Evolutionary conservation across 495 filamentous ascomycete species (phyloP).

Genomic region (Cryomyces antarcticus): DNA sequence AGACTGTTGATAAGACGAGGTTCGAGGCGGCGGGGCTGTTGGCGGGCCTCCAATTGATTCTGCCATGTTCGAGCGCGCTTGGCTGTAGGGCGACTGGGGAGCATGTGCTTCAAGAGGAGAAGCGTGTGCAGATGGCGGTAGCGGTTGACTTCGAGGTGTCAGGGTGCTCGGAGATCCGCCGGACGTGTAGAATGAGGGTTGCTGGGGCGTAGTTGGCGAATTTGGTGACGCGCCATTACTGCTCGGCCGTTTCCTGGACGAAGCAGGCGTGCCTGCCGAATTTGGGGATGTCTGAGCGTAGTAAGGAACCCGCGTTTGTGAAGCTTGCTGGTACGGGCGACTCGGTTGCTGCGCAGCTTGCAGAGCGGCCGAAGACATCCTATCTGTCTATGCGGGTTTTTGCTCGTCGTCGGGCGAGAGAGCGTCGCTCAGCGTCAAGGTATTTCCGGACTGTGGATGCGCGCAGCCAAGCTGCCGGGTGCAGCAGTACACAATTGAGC

Average conservation of each 20-base stretch:
- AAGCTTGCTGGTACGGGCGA: slow-evolving; percentile 13
- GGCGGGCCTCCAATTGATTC: too few species aligned
- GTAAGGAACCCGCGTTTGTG: slow-evolving; percentile 16
- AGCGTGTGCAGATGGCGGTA: slow-evolving; percentile 20
- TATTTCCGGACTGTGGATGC: too few species aligned
- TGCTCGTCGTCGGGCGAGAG: too few species aligned
- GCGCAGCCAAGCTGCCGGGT: too few species aligned
- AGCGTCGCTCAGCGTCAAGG: too few species aligned
- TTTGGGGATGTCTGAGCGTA: slow-evolving; percentile 21
- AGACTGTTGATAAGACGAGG: too few species aligned
- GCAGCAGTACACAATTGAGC: too few species aligned
- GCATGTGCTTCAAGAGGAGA: slow-evolving; percentile 22
- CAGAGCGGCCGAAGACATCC: slow-evolving; percentile 22
- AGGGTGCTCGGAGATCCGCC: slow-evolving; percentile 22
- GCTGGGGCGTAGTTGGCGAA: slow-evolving; percentile 21
- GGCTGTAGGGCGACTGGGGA: slow-evolving; percentile 1
- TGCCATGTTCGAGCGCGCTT: neutral
- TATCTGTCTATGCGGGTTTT: too few species aligned
- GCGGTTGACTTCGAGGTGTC: slow-evolving; percentile 14
- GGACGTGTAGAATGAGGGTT: slow-evolving; percentile 19
- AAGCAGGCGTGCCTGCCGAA: slow-evolving; percentile 21
- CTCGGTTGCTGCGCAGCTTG: slow-evolving; percentile 12
- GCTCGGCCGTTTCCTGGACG: slow-evolving; percentile 27
- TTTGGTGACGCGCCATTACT: slow-evolving; percentile 26
- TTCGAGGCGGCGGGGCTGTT: too few species aligned